Evolutionary conservation across 2,329 filamentous ascomycete species (phyloP), one percentile per base, ranked within the genome.

Genomic region (Diplodia sapinea): DNA sequence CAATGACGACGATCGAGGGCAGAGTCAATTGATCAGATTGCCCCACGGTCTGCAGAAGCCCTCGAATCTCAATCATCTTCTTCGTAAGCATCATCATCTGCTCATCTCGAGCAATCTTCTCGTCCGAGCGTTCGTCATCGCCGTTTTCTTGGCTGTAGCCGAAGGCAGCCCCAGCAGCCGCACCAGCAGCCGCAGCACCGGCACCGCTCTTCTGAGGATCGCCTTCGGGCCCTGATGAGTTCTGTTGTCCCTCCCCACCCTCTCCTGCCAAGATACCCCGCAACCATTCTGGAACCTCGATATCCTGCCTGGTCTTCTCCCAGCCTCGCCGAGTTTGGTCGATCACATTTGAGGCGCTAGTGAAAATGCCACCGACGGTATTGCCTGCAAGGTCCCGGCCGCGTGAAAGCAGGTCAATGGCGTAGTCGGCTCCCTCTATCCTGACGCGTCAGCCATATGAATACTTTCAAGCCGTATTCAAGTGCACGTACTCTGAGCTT

Each of bases 11-110:
- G 68, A 99, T 99, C 0, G 96, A 98, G 0, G 95, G 95, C 26
- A 99, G 82, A 1, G 91, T 94, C 70, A 99, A 83, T 3, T 92
- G 88, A 71, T 91, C 93, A 0, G 94, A 96, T 82, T 99, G 94
- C 40, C 94, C 96, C 56, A 99, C 91, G 31, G 90, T 92, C 75
- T 96, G 91, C 29, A 99, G 84, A 67, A 99, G 92, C 72, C 90
- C 94, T 72, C 96, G 86, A 68, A 99, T 98, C 82, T 99, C 95
- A 75, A 99, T 99, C 95, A 99, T 99, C 82, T 98, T 98, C 82
- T 95, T 94, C 1, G 96, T 99, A 75, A 99, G 83, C 72, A 97
- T 85, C 95, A 99, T 99, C 94, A 99, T 99, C 79, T 99, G 95
- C 77, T 99, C 95, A 74, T 99, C 95, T 74, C 89, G 88, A 20